A percentile compares a stretch with the other conserved stretches of the same genome.
These are phyloP conservation scores for Suillus lakei DNA, from an alignment of 768 basidiomycete genomes.

Conservation along the genomic window DNA sequence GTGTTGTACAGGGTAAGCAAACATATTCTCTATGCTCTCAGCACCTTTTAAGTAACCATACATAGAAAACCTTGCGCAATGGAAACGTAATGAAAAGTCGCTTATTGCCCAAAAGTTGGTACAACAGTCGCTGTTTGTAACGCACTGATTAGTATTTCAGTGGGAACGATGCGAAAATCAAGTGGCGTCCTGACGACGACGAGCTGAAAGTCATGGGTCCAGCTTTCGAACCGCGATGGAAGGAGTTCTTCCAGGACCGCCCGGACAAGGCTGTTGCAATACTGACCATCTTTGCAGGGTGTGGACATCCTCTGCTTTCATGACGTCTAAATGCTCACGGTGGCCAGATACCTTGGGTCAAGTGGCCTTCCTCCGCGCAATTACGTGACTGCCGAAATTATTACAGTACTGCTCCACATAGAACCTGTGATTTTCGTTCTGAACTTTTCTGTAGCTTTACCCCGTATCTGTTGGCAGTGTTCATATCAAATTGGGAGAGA, in stretches of 20 bases:
- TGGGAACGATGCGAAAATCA: constrained; percentile 24
- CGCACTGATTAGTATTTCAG: constrained; percentile 10
- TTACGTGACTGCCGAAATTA: constrained; percentile 29
- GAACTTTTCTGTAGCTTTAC: constrained; percentile 34
- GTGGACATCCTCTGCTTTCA: not conserved
- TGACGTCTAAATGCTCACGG: not conserved
- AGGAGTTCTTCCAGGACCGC: constrained; percentile 17
- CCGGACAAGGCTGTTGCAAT: constrained; percentile 27
- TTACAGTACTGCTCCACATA: constrained; percentile 29
- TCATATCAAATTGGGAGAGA: constrained; percentile 48
- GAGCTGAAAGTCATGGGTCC: constrained; percentile 26
- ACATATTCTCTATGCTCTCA: constrained; percentile 6
- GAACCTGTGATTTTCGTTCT: not conserved
- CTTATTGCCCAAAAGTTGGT: constrained; percentile 57
- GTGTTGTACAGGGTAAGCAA: constrained; percentile 44
- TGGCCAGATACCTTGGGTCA: not conserved
- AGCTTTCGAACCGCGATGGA: constrained; percentile 24
- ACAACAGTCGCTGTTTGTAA: not conserved
- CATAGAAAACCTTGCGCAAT: constrained; percentile 29
- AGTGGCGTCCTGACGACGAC: constrained; percentile 26
- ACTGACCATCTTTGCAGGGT: constrained; percentile 8
- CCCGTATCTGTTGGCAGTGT: constrained; percentile 51
- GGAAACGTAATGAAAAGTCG: constrained; percentile 42
- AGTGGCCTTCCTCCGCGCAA: constrained; percentile 17
- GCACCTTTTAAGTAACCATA: not conserved